Evolutionary conservation across 352 stramenopile species (phyloP), one percentile per base, ranked within the genome.

Genomic region (Peronosclerospora sorghi): DNA sequence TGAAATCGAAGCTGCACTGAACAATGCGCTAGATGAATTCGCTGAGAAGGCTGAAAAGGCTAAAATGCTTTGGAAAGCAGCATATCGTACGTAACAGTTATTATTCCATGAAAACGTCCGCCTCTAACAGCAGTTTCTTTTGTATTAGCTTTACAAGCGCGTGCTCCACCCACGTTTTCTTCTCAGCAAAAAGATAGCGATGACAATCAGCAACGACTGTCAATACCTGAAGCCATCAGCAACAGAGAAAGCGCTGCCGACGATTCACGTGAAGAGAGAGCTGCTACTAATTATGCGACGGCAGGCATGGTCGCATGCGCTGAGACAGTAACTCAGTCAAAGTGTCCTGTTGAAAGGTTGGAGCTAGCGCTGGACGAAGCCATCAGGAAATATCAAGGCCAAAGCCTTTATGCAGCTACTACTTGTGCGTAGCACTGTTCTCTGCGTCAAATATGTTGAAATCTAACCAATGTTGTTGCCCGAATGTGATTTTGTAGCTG

Each of bases 11-110:
- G 9, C 36, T 17, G 42, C 38, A 10, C 17, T 61, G 23, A 32
- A 46, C 4, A 27, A 39, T 10, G 57, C 58, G 28, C 41, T 65
- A 26, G 32, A 14, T 36, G 51, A 65, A 36, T 32, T 61, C 14
- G 28, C 42, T 2, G 27, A 57, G 2, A 65, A 61, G 35, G 43
- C 39, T 18, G 21, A 32, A 29, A 48, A 50, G 21, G 42, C 20
- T 32, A 35, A 61, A 45, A 19, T 46, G 23, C 20, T 65, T 41
- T 43, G 39, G 24, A 46, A 19, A 0, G 35, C 45, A 41, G 36
- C 26, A 21, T 50, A 50, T 24, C 17, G 51, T 59, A 47, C 44
- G 44, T 26, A 26, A 26, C 4, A 26, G 21, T 26, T 26, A 7
- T 26, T 26, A 26, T 6, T 26, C 21, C 4, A 26, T 32, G 8